These are phyloP conservation scores for Corymbia maculata DNA, from an alignment of 345 rosid genomes.

Conservation along the genomic window DNA sequence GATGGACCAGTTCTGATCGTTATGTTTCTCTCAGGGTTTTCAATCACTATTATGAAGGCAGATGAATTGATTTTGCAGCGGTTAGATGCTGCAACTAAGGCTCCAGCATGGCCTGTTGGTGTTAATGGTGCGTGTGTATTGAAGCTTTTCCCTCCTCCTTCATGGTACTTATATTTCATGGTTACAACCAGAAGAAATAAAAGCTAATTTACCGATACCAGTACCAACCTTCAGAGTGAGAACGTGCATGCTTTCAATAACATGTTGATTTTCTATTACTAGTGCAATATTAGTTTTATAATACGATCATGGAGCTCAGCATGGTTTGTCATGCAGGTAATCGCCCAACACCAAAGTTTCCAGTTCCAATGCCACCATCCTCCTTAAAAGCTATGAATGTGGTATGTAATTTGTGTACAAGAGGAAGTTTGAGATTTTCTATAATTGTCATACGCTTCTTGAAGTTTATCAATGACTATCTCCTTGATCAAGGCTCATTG, in stretches of 20 bases:
- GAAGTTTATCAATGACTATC: not conserved
- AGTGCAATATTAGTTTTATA: not conserved
- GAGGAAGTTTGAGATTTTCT: not conserved
- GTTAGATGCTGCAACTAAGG: slow-evolving; percentile 85
- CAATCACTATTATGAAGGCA: slow-evolving; percentile 86
- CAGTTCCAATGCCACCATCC: slow-evolving; percentile 66
- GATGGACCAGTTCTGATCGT: not conserved
- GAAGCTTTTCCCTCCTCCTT: not conserved
- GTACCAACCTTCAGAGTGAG: not conserved
- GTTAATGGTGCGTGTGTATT: slow-evolving; percentile 41
- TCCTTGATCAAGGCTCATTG: not conserved
- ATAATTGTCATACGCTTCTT: not conserved
- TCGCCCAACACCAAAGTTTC: slow-evolving; percentile 80
- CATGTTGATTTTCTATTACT: not conserved
- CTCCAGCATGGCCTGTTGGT: slow-evolving; percentile 91
- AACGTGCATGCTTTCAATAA: not conserved
- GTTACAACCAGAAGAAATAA: not conserved
- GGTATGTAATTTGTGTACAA: slow-evolving; percentile 16
- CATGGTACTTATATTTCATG: not conserved
- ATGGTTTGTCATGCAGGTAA: slow-evolving; percentile 29
- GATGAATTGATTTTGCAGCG: slow-evolving; percentile 58
- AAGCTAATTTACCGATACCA: not conserved
- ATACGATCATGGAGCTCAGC: not conserved
- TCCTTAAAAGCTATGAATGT: slow-evolving; percentile 42
- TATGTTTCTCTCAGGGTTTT: slow-evolving; percentile 47